Percentiles rank a stretch among this genome's conserved stretches.
Conservation (phyloP, 192 early-diverging fungal genomes). For the Lunasporangiospora selenospora region DNA sequence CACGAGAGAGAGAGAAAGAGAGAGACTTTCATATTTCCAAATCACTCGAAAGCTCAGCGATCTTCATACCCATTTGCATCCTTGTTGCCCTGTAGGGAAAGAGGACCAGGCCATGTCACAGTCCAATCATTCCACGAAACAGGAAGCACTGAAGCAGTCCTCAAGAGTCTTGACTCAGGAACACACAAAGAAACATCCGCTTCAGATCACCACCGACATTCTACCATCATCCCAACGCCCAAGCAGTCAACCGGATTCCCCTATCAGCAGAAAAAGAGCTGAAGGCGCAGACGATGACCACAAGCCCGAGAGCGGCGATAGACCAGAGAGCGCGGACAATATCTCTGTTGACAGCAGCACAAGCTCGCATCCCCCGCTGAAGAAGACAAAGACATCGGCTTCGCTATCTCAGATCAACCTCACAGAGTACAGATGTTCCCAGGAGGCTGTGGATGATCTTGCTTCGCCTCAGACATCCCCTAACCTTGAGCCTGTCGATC, state of each 20-base stretch:
- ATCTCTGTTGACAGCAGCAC: neutral
- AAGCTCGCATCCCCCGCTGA: slow-evolving; percentile 21
- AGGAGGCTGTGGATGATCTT: slow-evolving; percentile 9
- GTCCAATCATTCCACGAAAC: neutral
- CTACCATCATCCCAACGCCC: neutral
- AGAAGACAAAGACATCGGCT: slow-evolving; percentile 34
- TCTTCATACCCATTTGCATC: neutral
- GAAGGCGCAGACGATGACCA: slow-evolving; percentile 23
- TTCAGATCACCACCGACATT: neutral
- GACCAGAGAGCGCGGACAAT: neutral
- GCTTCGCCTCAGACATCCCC: slow-evolving; percentile 19
- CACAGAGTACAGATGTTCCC: slow-evolving; percentile 24
- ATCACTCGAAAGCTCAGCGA: too few species aligned
- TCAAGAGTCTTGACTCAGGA: too few species aligned
- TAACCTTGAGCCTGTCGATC: slow-evolving; percentile 11
- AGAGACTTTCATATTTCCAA: too few species aligned
- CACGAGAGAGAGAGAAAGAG: too few species aligned
- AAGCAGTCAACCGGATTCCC: slow-evolving; percentile 8
- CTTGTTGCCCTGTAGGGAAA: neutral
- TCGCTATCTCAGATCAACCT: slow-evolving; percentile 20
- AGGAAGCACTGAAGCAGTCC: too few species aligned
- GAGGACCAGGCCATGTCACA: neutral
- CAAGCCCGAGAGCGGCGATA: neutral
- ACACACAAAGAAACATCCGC: too few species aligned
- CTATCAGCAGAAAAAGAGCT: slow-evolving; percentile 28